These are phyloP conservation scores for Citrus unshiu DNA, from an alignment of 345 rosid species.

Conservation along the genomic window DNA sequence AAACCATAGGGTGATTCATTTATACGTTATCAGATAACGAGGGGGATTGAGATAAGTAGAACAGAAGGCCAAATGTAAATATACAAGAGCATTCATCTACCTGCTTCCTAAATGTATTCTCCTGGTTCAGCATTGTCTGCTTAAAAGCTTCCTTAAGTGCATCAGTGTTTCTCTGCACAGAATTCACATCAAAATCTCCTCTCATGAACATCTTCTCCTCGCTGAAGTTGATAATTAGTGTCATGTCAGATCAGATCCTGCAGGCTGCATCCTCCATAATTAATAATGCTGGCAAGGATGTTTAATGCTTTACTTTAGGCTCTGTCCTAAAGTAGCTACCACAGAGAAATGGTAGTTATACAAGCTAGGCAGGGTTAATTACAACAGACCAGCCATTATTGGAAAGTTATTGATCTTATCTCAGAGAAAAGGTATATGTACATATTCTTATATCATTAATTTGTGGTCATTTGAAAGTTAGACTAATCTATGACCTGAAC, in stretches of 20 bases:
- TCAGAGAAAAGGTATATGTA: not conserved
- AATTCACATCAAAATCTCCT: slow-evolving; percentile 32
- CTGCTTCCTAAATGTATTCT: slow-evolving; percentile 39
- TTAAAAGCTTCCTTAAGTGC: slow-evolving; percentile 29
- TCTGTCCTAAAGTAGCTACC: slow-evolving; percentile 2
- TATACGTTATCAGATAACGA: not conserved
- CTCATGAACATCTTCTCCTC: slow-evolving; percentile 26
- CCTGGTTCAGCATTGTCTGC: slow-evolving; percentile 45
- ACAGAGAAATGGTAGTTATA: not conserved
- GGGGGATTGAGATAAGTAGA: not conserved
- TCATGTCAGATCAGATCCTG: slow-evolving; percentile 14
- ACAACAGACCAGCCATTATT: not conserved
- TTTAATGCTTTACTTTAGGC: not conserved
- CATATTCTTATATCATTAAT: not conserved
- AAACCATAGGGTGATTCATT: slow-evolving; percentile 5
- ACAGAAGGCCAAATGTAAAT: not conserved
- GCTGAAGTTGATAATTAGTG: slow-evolving; percentile 6
- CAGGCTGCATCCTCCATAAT: not conserved
- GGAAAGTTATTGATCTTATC: not conserved
- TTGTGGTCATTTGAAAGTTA: not conserved
- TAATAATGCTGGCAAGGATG: slow-evolving; percentile 1
- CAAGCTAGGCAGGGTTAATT: not conserved
- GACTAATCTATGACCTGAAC: not conserved
- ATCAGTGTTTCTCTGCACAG: slow-evolving; percentile 17
- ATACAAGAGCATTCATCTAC: slow-evolving; percentile 18